These are phyloP conservation scores for Clarireedia hainanense DNA, from an alignment of 2,329 filamentous ascomycete species.

Conservation along the genomic window DNA sequence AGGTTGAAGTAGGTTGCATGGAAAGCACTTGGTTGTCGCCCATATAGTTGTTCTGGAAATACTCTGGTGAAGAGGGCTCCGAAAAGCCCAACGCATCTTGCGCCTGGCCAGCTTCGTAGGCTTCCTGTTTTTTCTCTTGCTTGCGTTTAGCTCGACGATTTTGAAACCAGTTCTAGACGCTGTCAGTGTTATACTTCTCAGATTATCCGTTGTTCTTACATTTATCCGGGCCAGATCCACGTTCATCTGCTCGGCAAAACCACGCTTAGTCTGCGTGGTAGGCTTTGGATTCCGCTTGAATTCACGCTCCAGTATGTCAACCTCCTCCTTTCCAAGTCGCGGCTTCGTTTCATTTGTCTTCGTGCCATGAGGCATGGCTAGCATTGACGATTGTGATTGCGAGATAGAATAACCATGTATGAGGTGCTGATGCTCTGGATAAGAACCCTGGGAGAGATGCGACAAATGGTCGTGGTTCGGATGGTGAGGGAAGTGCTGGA, in stretches of 20 bases:
- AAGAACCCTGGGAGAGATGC: slow-evolving; percentile 12
- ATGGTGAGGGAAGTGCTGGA: slow-evolving; percentile 10
- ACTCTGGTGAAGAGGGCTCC: slow-evolving; percentile 25
- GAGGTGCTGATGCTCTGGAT: slow-evolving; percentile 15
- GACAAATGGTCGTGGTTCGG: slow-evolving; percentile 16
- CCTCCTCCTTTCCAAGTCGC: slow-evolving; percentile 49
- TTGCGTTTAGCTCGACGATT: slow-evolving; percentile 47
- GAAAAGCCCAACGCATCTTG: slow-evolving; percentile 20
- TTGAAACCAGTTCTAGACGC: slow-evolving; percentile 57
- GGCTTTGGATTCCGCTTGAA: slow-evolving; percentile 59
- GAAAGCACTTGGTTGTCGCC: slow-evolving; percentile 12
- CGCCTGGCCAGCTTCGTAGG: slow-evolving; percentile 38
- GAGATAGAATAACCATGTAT: slow-evolving; percentile 15
- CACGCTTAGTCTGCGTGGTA: slow-evolving; percentile 52
- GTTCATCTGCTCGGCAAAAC: slow-evolving; percentile 51
- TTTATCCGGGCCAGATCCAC: slow-evolving; percentile 59
- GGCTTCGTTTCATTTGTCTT: slow-evolving; percentile 28
- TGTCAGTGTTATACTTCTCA: background rate
- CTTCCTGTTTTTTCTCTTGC: slow-evolving; percentile 51
- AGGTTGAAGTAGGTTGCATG: slow-evolving; percentile 12
- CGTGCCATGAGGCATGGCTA: slow-evolving; percentile 16
- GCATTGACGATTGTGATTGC: slow-evolving; percentile 29
- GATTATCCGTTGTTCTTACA: slow-evolving; percentile 33
- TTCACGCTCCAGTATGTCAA: slow-evolving; percentile 50
- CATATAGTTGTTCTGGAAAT: slow-evolving; percentile 17